Base-by-base conservation (phyloP, 2,329 filamentous ascomycete species). In the Colletotrichum filicis region DNA sequence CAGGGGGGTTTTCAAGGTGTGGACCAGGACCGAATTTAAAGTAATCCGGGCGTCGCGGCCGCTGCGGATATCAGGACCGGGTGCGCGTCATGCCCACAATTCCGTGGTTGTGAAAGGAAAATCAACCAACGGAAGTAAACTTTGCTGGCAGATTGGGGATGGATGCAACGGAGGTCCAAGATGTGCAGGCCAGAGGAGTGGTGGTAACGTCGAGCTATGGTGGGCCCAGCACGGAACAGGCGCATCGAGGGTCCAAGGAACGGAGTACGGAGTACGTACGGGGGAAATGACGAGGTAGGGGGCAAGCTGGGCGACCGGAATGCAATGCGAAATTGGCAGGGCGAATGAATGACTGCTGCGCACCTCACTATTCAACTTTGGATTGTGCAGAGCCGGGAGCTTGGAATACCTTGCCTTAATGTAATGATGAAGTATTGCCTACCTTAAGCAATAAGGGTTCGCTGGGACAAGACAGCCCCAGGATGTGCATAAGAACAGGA, bases 1-100 rank as follows among this genome's bases (percentile, higher is more conserved):
- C 7, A 49, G 49, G 49, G 61, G 61, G 52, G 46, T 22, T 28
- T 32, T n/a, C n/a, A 2, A 22, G 42, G 12, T 52, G 60, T 63
- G 42, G 60, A 63, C 30, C n/a, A 35, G 49, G 46, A 56, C 56
- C 53, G 35, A 65, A 42, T 58, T 70, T 42, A 65, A 61, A 70
- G 66, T 60, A 73, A 61, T 52, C 32, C 46, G n/a, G 58, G 58
- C 70, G 68, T 71, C 68, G 58, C 58, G 64, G 68, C 35, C 58
- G 32, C 68, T 56, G 46, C 69, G 53, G 69, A 72, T 62, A 56
- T 62, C 57, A 68, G 58, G 42, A 59, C 65, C 59, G 65, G 65
- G 55, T 53, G 69, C 53, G 59, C 53, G 70, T 73, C 66, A 73
- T 65, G 55, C 60, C 70, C 66, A 37, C 66, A 28, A 49, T 56